A percentile compares a stretch with the other conserved stretches of the same genome.
Conservation (phyloP, 139 green algal genomes). For the Chlamydomonas sp. region DNA sequence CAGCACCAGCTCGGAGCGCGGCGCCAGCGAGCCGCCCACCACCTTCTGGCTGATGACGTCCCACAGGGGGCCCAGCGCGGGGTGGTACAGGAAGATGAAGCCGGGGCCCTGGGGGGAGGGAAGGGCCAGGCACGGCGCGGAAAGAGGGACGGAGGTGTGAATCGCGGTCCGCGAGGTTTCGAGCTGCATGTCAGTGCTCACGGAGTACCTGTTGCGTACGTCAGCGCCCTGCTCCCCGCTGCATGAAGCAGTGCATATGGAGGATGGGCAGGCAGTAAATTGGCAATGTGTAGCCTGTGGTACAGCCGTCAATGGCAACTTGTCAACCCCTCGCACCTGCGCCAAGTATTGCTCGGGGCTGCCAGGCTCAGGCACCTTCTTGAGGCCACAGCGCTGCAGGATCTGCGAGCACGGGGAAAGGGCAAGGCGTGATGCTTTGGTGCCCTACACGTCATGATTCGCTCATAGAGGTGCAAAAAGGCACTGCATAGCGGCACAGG, state of each 20-base stretch:
- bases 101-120: constrained; percentile 62
- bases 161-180: too few species aligned
- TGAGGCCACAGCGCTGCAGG: constrained; percentile 55
- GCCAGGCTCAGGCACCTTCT: constrained; percentile 58
- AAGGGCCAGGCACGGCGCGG: too few species aligned
- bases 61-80: constrained; percentile 95
- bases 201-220: too few species aligned
- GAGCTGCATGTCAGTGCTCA: too few species aligned
- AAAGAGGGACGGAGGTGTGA: neutral
- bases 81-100: constrained; percentile 94
- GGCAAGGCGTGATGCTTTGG: too few species aligned
- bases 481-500: too few species aligned
- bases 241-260: too few species aligned
- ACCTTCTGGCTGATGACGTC: constrained; percentile 97
- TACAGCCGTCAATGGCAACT: neutral
- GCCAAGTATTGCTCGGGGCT: constrained; percentile 78
- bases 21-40: constrained; percentile 74
- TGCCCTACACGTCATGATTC: too few species aligned
- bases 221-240: too few species aligned
- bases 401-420: constrained; percentile 27
- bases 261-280: neutral
- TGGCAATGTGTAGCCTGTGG: neutral
- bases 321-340: neutral
- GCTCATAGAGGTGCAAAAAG: too few species aligned
- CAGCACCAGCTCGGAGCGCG: constrained; percentile 68